These are phyloP conservation scores for Paraphoma sp. DNA, from an alignment of 2,329 filamentous ascomycete species.

Conservation along the genomic window DNA sequence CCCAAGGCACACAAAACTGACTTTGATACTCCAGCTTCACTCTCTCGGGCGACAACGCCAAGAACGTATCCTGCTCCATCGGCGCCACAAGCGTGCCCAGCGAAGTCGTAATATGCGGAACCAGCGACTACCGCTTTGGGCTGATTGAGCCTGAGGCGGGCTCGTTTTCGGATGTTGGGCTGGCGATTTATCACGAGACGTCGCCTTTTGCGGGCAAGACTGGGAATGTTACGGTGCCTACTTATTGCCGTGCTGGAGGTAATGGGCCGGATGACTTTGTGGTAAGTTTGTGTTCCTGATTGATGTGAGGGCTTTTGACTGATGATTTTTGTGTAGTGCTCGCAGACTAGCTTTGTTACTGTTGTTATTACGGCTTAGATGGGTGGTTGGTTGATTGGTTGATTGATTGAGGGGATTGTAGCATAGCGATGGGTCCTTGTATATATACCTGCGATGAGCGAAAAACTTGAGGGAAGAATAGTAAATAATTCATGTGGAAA, in stretches of 20 bases:
- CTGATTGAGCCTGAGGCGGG: slow-evolving; percentile 9
- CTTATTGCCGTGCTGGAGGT: slow-evolving; percentile 30
- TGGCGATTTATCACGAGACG: slow-evolving; percentile 26
- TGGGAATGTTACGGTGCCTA: slow-evolving; percentile 14
- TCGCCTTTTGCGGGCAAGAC: slow-evolving; percentile 13
- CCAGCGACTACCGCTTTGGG: slow-evolving; percentile 24
- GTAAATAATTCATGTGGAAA: too few species aligned
- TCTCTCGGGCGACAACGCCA: slow-evolving; percentile 24
- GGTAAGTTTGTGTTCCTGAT: too few species aligned
- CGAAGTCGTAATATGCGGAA: slow-evolving; percentile 19
- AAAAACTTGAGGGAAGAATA: too few species aligned
- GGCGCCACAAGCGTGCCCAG: slow-evolving; percentile 18
- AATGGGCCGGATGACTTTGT: slow-evolving; percentile 23
- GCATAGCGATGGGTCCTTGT: too few species aligned
- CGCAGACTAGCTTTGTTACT: too few species aligned
- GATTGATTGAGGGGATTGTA: too few species aligned
- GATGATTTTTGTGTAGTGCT: too few species aligned
- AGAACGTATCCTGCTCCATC: slow-evolving; percentile 14
- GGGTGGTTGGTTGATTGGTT: too few species aligned
- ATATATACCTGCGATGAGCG: too few species aligned
- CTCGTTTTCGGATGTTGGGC: slow-evolving; percentile 2
- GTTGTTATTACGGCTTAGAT: too few species aligned
- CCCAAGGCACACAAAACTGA: neutral
- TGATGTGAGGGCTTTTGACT: too few species aligned
- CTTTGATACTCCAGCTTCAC: slow-evolving; percentile 18